These are phyloP conservation scores for Entomortierella lignicola DNA, from an alignment of 192 early-diverging fungal species.

Conservation along the genomic window DNA sequence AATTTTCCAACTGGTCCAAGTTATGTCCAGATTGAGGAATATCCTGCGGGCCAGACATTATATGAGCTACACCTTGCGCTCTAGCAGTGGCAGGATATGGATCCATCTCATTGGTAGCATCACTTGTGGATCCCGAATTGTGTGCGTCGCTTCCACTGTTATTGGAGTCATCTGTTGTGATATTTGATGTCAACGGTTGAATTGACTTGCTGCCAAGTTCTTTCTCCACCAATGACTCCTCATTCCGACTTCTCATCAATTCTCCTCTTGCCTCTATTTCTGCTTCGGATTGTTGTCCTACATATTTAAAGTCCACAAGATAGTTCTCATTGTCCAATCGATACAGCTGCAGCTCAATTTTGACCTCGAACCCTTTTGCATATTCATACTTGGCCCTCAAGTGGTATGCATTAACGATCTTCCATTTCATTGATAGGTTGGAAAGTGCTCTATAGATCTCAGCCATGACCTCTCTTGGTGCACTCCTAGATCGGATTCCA, in stretches of 20 bases:
- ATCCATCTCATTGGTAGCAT: neutral
- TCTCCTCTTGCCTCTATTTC: slow-evolving; percentile 55
- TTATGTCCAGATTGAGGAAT: slow-evolving; percentile 30
- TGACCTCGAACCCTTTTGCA: slow-evolving; percentile 69
- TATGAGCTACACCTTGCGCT: slow-evolving; percentile 46
- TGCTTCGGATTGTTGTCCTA: slow-evolving; percentile 52
- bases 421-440: slow-evolving; percentile 94
- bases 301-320: slow-evolving; percentile 96
- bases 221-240: slow-evolving; percentile 13
- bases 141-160: too few relatives aligned
- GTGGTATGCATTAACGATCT: slow-evolving; percentile 88
- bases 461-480: slow-evolving; percentile 95
- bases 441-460: slow-evolving; percentile 95
- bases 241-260: slow-evolving; percentile 29
- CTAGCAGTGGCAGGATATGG: neutral
- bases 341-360: slow-evolving; percentile 96
- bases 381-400: slow-evolving; percentile 80
- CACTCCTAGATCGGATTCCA: slow-evolving; percentile 93
- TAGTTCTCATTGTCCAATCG: slow-evolving; percentile 91
- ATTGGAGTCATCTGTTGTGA: too few relatives aligned
- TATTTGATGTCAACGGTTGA: too few relatives aligned
- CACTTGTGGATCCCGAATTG: neutral
- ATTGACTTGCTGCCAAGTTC: too few relatives aligned
- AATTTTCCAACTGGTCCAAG: neutral
- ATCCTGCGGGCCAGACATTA: slow-evolving; percentile 52